Conservation (phyloP, 2,329 filamentous ascomycete species). For the Penicillium sp. region DNA sequence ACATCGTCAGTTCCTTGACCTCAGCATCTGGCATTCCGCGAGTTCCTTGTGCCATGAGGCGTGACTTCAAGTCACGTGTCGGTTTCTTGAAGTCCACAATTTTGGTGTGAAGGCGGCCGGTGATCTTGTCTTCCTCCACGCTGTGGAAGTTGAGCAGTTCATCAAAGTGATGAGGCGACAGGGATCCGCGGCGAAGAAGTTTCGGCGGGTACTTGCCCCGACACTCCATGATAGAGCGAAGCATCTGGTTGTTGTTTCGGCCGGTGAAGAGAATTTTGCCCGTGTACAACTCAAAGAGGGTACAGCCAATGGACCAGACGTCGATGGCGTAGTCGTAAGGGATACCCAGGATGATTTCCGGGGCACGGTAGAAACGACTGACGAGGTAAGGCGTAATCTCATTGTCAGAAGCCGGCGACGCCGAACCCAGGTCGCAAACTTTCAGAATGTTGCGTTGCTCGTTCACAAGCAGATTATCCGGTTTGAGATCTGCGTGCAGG, state of each 20-base stretch:
- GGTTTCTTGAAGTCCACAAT: slow-evolving; percentile 61
- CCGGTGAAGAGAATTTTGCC: slow-evolving; percentile 97
- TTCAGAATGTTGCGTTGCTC: slow-evolving; percentile 82
- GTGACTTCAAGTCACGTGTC: slow-evolving; percentile 75
- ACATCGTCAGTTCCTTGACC: slow-evolving; percentile 73
- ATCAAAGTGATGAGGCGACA: slow-evolving; percentile 78
- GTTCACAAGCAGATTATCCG: slow-evolving; percentile 94
- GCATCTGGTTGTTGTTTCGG: slow-evolving; percentile 96
- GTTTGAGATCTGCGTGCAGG: slow-evolving; percentile 93
- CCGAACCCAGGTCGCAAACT: slow-evolving; percentile 95
- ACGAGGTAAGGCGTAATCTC: slow-evolving; percentile 94
- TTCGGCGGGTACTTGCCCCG: slow-evolving; percentile 89
- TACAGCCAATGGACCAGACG: slow-evolving; percentile 97
- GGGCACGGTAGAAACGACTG: slow-evolving; percentile 94
- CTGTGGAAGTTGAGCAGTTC: slow-evolving; percentile 80
- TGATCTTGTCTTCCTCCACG: slow-evolving; percentile 81
- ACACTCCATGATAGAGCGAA: slow-evolving; percentile 93
- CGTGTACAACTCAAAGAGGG: slow-evolving; percentile 93
- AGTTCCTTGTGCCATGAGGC: slow-evolving; percentile 70
- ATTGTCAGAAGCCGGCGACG: slow-evolving; percentile 84
- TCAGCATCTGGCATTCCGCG: slow-evolving; percentile 72
- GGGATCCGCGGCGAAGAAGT: slow-evolving; percentile 76
- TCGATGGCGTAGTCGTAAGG: slow-evolving; percentile 92
- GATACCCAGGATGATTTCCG: slow-evolving; percentile 96
- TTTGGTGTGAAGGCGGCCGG: slow-evolving; percentile 67